Evolutionary conservation across 2,329 filamentous ascomycete genomes (phyloP), one percentile per base, ranked within the genome.

Genomic region (Apiospora phragmitis): DNA sequence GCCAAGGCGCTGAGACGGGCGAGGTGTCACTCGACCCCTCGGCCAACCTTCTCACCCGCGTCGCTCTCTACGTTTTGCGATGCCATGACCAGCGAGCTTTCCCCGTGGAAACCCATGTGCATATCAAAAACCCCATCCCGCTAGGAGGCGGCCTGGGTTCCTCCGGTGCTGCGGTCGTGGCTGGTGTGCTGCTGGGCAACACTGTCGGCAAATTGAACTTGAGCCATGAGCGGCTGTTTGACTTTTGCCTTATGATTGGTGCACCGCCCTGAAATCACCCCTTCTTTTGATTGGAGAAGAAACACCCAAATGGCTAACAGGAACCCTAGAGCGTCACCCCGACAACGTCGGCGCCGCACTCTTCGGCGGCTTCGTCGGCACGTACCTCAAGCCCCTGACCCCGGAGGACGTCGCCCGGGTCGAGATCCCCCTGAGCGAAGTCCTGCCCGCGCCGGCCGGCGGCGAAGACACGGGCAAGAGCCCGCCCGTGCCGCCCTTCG

Each of bases 221-320:
- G 73, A 90, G 89, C 71, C 91, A 93, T 77, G 92, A 94, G 74
- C 88, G 96, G 49, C 89, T 99, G 80, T 91, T 99, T 77, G 96
- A 99, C 83, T 99, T 94, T 81, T 97, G 94, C 79, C 86, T 99
- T 75, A 99, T 99, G 96, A 97, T 98, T 82, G 93, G 91, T 92
- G 81, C 74, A 84, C 80, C 12, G 18, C 26, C 51, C 14, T 9
- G 4, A 9, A 16, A 68, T 26, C 29, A 11, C 55, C 5, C 8
- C 29, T 16, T 26, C 67, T 24, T n/a, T 16, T 32, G 18, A 21
- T 55, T 3, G n/a, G n/a, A n/a, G n/a, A 35, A 16, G 18, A 12
- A 38, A 38, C 9, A n/a, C 18, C 32, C 55, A 14, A 38, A 12
- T 62, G 9, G 21, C 55, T 62, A 38, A 62, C 32, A 62, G 0